Percentiles rank a stretch among this genome's conserved stretches.
Evolutionary conservation across 495 filamentous ascomycete genomes (phyloP).

Genomic region (Pseudomonodictys pantanalensis): DNA sequence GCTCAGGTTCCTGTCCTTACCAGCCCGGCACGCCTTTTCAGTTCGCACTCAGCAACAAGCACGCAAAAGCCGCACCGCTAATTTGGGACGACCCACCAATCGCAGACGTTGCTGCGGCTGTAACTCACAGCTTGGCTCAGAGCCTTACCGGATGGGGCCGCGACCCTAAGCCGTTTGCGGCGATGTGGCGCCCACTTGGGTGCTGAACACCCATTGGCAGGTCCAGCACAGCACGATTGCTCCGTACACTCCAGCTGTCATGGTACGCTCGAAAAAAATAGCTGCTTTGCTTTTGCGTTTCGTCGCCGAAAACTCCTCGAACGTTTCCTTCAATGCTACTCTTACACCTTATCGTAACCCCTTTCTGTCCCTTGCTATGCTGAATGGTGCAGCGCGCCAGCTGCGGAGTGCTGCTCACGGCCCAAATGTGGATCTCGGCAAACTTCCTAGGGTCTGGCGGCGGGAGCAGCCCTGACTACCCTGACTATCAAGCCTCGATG

Average conservation of each 20-base stretch:
- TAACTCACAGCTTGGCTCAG: neutral
- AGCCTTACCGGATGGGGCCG: constrained; percentile 26
- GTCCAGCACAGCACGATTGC: constrained; percentile 20
- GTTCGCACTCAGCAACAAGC: constrained; percentile 21
- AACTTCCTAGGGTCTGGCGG: constrained; percentile 25
- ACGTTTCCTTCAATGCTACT: constrained; percentile 20
- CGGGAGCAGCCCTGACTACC: constrained; percentile 27
- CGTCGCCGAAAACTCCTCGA: neutral
- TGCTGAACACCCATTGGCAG: constrained; percentile 33
- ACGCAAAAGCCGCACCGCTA: constrained; percentile 28
- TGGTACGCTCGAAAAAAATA: constrained; percentile 20
- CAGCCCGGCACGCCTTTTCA: neutral
- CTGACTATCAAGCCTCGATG: constrained; percentile 27
- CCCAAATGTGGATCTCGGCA: constrained; percentile 32
- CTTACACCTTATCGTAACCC: constrained; percentile 33
- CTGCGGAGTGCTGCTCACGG: constrained; percentile 24
- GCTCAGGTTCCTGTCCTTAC: constrained; percentile 9
- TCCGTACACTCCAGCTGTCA: constrained; percentile 27
- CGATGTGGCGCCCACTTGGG: constrained; percentile 18
- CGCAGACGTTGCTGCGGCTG: neutral
- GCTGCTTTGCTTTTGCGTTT: constrained; percentile 13
- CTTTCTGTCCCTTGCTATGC: constrained; percentile 33
- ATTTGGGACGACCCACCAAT: constrained; percentile 27
- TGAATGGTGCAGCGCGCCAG: constrained; percentile 33
- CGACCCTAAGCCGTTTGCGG: constrained; percentile 6